Conservation (phyloP, 1,284 basidiomycete species). For the Pascua guehoae region DNA sequence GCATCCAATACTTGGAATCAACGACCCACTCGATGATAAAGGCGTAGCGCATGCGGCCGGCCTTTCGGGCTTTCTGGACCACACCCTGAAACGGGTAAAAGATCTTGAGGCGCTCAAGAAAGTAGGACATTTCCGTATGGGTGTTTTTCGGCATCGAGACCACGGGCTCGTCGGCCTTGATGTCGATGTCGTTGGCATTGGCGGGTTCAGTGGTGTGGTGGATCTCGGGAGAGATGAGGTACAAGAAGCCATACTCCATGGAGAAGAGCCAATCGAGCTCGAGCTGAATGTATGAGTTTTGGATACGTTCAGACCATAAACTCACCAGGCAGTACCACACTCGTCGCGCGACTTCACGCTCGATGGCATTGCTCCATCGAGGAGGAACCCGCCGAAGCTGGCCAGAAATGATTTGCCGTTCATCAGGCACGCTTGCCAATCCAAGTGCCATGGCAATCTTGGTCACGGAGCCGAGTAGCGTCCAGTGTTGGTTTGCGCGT, state of each 20-base stretch:
- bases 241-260: conserved; percentile 27
- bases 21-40: conserved; percentile 20
- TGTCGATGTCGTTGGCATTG: conserved; percentile 25
- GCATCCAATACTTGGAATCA: not conserved
- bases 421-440: conserved; percentile 15
- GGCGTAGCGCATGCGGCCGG: conserved; percentile 20
- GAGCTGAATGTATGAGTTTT: not conserved
- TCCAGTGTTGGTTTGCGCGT: conserved; percentile 26
- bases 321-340: conserved; percentile 22
- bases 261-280: conserved; percentile 30
- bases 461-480: conserved; percentile 22
- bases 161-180: conserved; percentile 11
- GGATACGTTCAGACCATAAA: no score
- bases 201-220: conserved; percentile 27
- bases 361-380: conserved; percentile 22
- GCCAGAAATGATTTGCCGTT: conserved; percentile 10
- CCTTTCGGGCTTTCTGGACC: conserved; percentile 20
- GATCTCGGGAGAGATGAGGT: conserved; percentile 23
- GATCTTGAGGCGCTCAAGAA: conserved; percentile 21
- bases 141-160: conserved; percentile 16
- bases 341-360: conserved; percentile 24
- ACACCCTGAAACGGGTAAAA: conserved; percentile 26
- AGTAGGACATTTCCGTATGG: conserved; percentile 30
- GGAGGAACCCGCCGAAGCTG: conserved; percentile 9
- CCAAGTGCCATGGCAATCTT: conserved; percentile 25